A percentile compares a stretch with the other conserved stretches of the same genome.
These are phyloP conservation scores for Verruconis gallopava DNA, from an alignment of 2,329 filamentous ascomycete species.

Conservation along the genomic window DNA sequence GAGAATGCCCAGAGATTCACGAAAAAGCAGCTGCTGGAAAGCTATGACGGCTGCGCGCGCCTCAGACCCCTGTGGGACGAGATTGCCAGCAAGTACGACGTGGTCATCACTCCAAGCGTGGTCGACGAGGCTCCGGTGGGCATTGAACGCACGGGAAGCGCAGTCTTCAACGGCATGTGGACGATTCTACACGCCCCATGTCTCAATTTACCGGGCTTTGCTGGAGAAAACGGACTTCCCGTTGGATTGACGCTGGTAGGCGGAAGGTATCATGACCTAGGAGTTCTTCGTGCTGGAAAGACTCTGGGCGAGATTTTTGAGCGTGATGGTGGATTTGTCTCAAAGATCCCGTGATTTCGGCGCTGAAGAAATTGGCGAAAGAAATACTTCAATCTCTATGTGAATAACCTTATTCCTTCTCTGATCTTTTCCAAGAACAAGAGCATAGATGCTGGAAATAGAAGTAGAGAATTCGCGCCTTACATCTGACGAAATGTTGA, in stretches of 20 bases:
- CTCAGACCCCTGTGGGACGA: constrained; percentile 43
- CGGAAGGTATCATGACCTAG: constrained; percentile 29
- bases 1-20: constrained; percentile 34
- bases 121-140: constrained; percentile 47
- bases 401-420: too few relatives aligned
- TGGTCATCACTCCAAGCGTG: constrained; percentile 45
- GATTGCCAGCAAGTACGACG: constrained; percentile 39
- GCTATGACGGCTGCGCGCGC: constrained; percentile 42
- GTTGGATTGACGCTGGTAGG: constrained; percentile 44
- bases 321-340: too few relatives aligned
- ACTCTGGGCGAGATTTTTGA: too few relatives aligned
- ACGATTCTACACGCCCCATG: constrained; percentile 49
- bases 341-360: too few relatives aligned
- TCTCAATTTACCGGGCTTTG: constrained; percentile 51
- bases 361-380: too few relatives aligned
- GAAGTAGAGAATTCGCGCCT: too few relatives aligned
- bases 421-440: too few relatives aligned
- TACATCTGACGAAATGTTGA: too few relatives aligned
- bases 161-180: constrained; percentile 40
- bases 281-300: too few relatives aligned
- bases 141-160: constrained; percentile 39
- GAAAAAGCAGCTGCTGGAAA: constrained; percentile 36
- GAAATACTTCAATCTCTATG: too few relatives aligned
- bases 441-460: too few relatives aligned
- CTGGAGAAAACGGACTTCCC: constrained; percentile 43